Evolutionary conservation across 164 flowering plant genomes (phyloP), one percentile per base, ranked within the genome.

Genomic region (Platanus orientalis): DNA sequence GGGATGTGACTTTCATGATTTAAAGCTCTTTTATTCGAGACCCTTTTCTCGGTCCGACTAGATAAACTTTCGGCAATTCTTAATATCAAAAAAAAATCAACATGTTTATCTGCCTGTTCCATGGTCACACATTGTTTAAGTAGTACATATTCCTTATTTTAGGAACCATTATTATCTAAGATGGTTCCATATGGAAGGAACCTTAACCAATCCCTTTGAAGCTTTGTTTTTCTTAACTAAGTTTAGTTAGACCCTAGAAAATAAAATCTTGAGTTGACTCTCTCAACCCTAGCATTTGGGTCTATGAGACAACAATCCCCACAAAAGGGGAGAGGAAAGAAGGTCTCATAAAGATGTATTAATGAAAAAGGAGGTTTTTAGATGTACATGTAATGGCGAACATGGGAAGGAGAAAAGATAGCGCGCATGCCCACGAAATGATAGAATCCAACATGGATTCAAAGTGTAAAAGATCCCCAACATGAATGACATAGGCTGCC

Each of bases 271-370:
- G n/a, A n/a, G n/a, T n/a, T n/a, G n/a, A n/a, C n/a, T n/a, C n/a
- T n/a, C n/a, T n/a, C n/a, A 34, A 5, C 10, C 39, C n/a, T n/a
- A n/a, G n/a, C n/a, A n/a, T n/a, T n/a, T 48, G 56, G 58, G 54
- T 59, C 29, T 42, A 60, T 34, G 54, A 49, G 54, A 61, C 60
- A 28, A 34, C 17, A 6, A 40, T 6, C 50, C 63, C 65, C 28
- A 32, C 61, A 29, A 68, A 61, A 28, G 26, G n/a, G n/a, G 7
- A 49, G 53, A 12, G n/a, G 21, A 39, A n/a, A n/a, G n/a, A 44
- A 10, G 23, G 24, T 14, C 10, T 26, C 9, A 16, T 67, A 67
- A 61, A 68, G 66, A 69, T 62, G 71, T 66, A 69, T 69, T 69
- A 69, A 62, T 45, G 66, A 50, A 48, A 60, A 62, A 69, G 61